Percentiles rank a stretch among this genome's conserved stretches.
Evolutionary conservation across 1,284 basidiomycete genomes (phyloP).

Genomic region (Hymenochaete sp.): DNA sequence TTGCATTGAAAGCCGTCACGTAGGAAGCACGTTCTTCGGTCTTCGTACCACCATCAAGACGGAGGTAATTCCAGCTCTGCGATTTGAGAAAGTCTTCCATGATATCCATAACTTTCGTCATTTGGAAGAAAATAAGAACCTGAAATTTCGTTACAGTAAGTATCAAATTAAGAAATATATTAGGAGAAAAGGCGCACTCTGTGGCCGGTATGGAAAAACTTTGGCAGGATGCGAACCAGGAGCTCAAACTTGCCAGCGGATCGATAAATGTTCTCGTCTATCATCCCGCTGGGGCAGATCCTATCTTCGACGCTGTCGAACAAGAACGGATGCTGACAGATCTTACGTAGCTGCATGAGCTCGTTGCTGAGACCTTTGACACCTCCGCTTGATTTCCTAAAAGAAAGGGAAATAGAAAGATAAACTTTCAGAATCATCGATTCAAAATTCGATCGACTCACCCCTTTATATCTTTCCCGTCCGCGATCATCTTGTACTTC

Average conservation of each 20-base stretch:
- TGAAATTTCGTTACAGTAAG: slow-evolving; percentile 24
- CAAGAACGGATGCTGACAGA: slow-evolving; percentile 96
- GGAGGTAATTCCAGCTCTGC: slow-evolving; percentile 85
- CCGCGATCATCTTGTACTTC: slow-evolving; percentile 94
- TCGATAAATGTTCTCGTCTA: slow-evolving; percentile 83
- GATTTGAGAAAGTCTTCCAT: slow-evolving; percentile 97
- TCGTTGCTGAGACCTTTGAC: slow-evolving; percentile 92
- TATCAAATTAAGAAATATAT: slow-evolving; percentile 6
- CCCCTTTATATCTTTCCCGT: slow-evolving; percentile 74
- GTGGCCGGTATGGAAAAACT: slow-evolving; percentile 89
- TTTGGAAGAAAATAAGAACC: slow-evolving; percentile 99
- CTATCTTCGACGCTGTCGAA: slow-evolving; percentile 94
- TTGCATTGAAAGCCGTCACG: slow-evolving; percentile 88
- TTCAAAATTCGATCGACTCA: slow-evolving; percentile 24
- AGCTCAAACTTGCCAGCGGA: slow-evolving; percentile 94
- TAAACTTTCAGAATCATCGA: neutral
- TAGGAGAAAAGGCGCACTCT: slow-evolving; percentile 44
- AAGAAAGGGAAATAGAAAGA: slow-evolving; percentile 8
- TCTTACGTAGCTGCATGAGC: slow-evolving; percentile 98
- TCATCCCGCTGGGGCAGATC: slow-evolving; percentile 73
- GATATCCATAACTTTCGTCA: slow-evolving; percentile 99
- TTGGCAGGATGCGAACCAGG: slow-evolving; percentile 89
- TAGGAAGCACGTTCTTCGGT: slow-evolving; percentile 93
- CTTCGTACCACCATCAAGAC: slow-evolving; percentile 96
- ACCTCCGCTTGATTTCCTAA: slow-evolving; percentile 53